Evolutionary conservation across 2,329 filamentous ascomycete species (phyloP).

Genomic region (Chrysoporthe austroafricana): DNA sequence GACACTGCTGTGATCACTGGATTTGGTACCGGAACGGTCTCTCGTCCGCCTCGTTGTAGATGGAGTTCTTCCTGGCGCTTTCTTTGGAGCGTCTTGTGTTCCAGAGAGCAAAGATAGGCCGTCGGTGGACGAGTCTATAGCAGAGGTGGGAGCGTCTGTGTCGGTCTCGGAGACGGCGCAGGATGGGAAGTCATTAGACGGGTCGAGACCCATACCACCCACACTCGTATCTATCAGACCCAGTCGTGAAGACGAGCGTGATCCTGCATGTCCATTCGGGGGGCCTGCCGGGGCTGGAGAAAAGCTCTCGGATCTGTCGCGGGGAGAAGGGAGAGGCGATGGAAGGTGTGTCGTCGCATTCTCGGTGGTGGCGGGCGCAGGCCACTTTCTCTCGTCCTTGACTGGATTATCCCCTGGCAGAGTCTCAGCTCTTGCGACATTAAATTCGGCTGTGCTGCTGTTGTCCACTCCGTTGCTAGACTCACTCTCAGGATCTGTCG

Average conservation of each 20-base stretch:
- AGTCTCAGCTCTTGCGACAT: background rate
- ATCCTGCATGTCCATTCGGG: background rate
- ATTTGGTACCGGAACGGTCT: constrained; percentile 38
- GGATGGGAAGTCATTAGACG: constrained; percentile 17
- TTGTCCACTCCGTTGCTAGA: background rate
- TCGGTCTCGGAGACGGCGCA: constrained; percentile 29
- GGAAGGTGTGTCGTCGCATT: constrained; percentile 10
- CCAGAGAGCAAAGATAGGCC: constrained; percentile 8
- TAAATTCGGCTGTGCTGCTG: background rate
- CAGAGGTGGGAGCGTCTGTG: constrained; percentile 21
- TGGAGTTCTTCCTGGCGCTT: constrained; percentile 18
- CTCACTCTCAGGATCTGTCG: background rate
- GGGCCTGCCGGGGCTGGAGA: background rate
- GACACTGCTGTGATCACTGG: constrained; percentile 45
- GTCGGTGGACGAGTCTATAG: constrained; percentile 23
- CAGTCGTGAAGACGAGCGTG: background rate
- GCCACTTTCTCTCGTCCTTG: constrained; percentile 8
- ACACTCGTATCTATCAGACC: background rate
- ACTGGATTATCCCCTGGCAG: background rate
- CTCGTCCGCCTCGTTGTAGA: constrained; percentile 27
- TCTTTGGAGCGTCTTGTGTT: constrained; percentile 13
- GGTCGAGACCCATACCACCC: constrained; percentile 11
- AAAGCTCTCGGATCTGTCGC: constrained; percentile 2
- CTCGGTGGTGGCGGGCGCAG: background rate
- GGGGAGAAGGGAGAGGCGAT: constrained; percentile 13